Percentiles rank a stretch among this genome's conserved stretches.
Conservation (phyloP, 257 asterid genomes). For the Echium plantagineum region DNA sequence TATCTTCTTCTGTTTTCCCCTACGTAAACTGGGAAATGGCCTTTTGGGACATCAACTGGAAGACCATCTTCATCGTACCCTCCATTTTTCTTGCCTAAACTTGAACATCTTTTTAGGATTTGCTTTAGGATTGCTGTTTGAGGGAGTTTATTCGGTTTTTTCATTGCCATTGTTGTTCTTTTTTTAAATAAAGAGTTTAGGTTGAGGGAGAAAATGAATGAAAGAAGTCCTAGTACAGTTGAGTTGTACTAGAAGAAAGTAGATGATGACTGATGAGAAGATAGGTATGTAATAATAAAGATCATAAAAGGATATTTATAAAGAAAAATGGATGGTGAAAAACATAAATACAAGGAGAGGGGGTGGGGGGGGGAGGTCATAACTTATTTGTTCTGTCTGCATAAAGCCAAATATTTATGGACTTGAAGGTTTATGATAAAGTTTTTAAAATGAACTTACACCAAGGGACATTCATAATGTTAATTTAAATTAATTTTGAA, state of each 20-base stretch:
- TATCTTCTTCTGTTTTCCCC: constrained; percentile 38
- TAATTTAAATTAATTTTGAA: too few species aligned
- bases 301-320: constrained; percentile 35
- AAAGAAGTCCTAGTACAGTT: background rate
- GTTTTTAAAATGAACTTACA: too few species aligned
- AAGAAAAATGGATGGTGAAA: constrained; percentile 9
- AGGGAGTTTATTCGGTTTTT: constrained; percentile 26
- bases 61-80: constrained; percentile 20
- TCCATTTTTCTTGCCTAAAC: constrained; percentile 31
- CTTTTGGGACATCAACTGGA: constrained; percentile 40
- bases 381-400: too few species aligned
- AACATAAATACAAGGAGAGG: background rate
- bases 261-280: constrained; percentile 11
- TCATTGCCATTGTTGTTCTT: constrained; percentile 22
- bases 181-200: too few species aligned
- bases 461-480: too few species aligned
- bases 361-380: background rate
- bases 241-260: background rate
- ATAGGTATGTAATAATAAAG: background rate
- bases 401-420: too few species aligned
- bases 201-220: background rate
- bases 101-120: constrained; percentile 34
- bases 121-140: constrained; percentile 30
- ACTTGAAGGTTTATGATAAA: too few species aligned
- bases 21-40: constrained; percentile 38